phyloP scores from a whole-genome alignment of 2,329 filamentous ascomycete genomes.

The Epichloe sibirici region DNA sequence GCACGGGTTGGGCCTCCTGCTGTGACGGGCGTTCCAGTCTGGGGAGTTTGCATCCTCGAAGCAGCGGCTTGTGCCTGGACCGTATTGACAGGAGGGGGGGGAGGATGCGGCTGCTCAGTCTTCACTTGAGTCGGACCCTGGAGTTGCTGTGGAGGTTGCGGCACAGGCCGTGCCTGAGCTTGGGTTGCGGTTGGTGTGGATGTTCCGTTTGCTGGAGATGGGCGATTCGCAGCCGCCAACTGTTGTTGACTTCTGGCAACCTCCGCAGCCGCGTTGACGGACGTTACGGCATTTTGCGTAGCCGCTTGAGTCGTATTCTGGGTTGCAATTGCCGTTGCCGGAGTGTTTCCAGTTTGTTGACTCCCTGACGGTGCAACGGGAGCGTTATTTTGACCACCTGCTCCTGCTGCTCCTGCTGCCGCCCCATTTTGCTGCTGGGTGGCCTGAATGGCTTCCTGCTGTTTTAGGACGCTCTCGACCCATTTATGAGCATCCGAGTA shows the following conservation, averaged over 20 bases:
- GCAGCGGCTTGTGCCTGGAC: constrained; percentile 28
- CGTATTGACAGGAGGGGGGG: constrained; percentile 37
- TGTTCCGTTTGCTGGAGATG: constrained; percentile 18
- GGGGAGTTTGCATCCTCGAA: constrained; percentile 37
- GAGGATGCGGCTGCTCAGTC: constrained; percentile 24
- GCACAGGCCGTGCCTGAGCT: constrained; percentile 17
- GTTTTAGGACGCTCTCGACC: constrained; percentile 34
- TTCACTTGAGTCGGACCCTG: constrained; percentile 15
- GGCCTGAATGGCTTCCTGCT: constrained; percentile 25
- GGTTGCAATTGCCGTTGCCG: constrained; percentile 11
- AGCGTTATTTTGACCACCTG: constrained; percentile 10
- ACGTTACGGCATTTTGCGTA: constrained; percentile 22
- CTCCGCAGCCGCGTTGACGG: constrained; percentile 32
- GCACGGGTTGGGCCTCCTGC: constrained; percentile 27
- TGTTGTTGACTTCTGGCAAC: constrained; percentile 32
- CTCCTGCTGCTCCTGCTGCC: constrained; percentile 4
- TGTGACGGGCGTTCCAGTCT: constrained; percentile 28
- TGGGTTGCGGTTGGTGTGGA: constrained; percentile 12
- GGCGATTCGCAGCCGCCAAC: constrained; percentile 16
- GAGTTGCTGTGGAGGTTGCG: constrained; percentile 15
- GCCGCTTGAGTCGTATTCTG: constrained; percentile 17
- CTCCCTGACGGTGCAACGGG: constrained; percentile 14
- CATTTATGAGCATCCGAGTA: constrained; percentile 35
- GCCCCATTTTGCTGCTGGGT: constrained; percentile 10
- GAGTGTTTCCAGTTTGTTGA: constrained; percentile 13